Evolutionary conservation across 2,329 filamentous ascomycete genomes (phyloP).

Genomic region (Ascochyta koolunga): DNA sequence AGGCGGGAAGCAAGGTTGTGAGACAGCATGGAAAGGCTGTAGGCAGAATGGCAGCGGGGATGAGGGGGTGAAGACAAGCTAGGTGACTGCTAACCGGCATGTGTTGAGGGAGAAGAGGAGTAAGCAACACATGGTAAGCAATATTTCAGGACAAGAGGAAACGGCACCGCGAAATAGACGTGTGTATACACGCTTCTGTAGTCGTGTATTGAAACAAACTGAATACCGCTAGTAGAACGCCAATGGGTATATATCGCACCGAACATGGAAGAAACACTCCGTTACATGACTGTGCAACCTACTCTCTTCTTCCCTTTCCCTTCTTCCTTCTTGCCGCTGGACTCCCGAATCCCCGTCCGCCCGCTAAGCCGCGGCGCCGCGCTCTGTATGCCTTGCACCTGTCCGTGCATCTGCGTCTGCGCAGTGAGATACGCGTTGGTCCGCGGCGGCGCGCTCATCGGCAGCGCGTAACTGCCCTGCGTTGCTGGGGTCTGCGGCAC

Average conservation of each 20-base stretch:
- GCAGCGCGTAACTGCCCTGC: conserved; percentile 9
- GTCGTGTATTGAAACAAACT: too few species aligned
- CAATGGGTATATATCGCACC: conserved; percentile 6
- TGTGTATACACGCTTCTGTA: too few species aligned
- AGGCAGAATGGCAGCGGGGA: too few species aligned
- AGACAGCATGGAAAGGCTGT: too few species aligned
- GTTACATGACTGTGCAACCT: conserved; percentile 27
- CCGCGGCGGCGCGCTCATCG: conserved; percentile 29
- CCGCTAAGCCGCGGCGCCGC: conserved; percentile 6
- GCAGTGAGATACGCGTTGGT: conserved; percentile 2
- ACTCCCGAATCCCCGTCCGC: background rate
- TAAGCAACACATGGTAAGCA: too few species aligned
- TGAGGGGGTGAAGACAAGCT: too few species aligned
- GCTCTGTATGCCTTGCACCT: background rate
- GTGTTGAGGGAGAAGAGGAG: too few species aligned
- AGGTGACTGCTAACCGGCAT: too few species aligned
- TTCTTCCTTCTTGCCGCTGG: conserved; percentile 4
- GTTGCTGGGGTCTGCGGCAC: conserved; percentile 1
- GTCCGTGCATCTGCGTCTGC: background rate
- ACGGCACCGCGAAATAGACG: too few species aligned
- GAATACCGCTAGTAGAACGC: background rate
- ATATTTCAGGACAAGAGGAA: too few species aligned
- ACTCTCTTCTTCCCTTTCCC: conserved; percentile 25
- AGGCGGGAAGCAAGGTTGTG: too few species aligned
- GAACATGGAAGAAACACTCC: background rate